Conservation (phyloP, 805 yeast species). For the Nakazawaea ambrosiae region DNA sequence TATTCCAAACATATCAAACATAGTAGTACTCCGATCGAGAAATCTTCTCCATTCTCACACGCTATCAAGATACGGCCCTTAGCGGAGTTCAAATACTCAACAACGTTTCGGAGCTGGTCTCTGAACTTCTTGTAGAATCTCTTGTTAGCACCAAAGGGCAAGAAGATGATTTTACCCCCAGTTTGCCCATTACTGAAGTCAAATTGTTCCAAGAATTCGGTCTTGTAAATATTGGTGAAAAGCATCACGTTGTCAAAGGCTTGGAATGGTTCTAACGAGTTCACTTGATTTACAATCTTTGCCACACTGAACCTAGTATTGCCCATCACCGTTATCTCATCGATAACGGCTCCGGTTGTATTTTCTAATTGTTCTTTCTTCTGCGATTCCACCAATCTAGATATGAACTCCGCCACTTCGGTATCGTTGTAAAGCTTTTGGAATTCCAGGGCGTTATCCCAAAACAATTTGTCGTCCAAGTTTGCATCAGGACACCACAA, state of each 20-base stretch:
- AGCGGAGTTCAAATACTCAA: neutral
- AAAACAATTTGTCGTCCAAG: constrained; percentile 47
- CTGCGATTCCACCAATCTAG: no score
- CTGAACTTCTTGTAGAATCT: constrained; percentile 8
- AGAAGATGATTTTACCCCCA: neutral
- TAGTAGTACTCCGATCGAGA: constrained; percentile 56
- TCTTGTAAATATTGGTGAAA: constrained; percentile 1
- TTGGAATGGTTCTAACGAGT: neutral
- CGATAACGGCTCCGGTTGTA: neutral
- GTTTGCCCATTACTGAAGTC: neutral
- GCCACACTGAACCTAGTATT: no score
- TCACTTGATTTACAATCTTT: no score
- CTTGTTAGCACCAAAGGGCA: constrained; percentile 5
- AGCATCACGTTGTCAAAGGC: constrained; percentile 3
- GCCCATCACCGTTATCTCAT: neutral
- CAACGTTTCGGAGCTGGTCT: neutral
- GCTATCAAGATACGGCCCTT: constrained; percentile 33
- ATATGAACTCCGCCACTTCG: constrained; percentile 1
- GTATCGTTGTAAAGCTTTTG: constrained; percentile 15
- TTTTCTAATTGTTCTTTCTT: no score
- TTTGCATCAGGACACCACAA: constrained; percentile 53
- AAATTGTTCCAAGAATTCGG: constrained; percentile 1
- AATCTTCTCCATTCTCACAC: constrained; percentile 61
- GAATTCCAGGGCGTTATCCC: constrained; percentile 49
- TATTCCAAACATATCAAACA: constrained; percentile 42